Base-by-base conservation (phyloP, 768 basidiomycete genomes). In the Dendrothele bispora region DNA sequence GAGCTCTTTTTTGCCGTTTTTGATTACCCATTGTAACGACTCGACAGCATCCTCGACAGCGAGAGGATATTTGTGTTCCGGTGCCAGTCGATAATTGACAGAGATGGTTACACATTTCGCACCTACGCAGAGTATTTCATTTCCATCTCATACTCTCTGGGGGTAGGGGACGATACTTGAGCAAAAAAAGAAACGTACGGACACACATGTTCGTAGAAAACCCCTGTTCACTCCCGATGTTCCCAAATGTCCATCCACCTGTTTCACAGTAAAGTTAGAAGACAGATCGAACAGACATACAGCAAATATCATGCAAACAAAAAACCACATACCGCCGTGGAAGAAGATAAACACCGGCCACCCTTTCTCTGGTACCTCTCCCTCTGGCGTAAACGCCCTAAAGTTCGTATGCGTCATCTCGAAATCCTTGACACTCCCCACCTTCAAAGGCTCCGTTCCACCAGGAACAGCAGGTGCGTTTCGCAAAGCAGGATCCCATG, bases 171-270 rank as follows among this genome's bases (percentile, higher is more conserved):
- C n/a, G n/a, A n/a, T n/a, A n/a, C n/a, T n/a, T n/a, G n/a, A n/a
- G n/a, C n/a, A n/a, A n/a, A n/a, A n/a, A 43, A 37, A 24, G 21
- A 14, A 17, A 60, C 69, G 47, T 54, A 84, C 83, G 65, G 40
- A 75, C 71, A 64, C 77, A 79, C 71, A 83, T 74, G 43, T 78
- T 79, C 1, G 80, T 82, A 30, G 74, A 71, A 55, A 90, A 83
- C 5, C 79, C 67, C 17, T 75, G 77, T 49, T 84, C 82, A 22
- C 77, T 76, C 20, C 60, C 58, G 53, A 86, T 83, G 45, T 71
- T 81, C 0, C 88, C 88, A 1, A 89, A 68, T 0, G 86, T 86
- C 88, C 88, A 88, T 32, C 88, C 88, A 34, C 88, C 86, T 84
- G 55, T 4, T 10, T 34, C 17, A 32, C 14, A 39, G 7, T 12